Evolutionary conservation across 2,329 filamentous ascomycete genomes (phyloP).

Genomic region (Parafenestella ontariensis): DNA sequence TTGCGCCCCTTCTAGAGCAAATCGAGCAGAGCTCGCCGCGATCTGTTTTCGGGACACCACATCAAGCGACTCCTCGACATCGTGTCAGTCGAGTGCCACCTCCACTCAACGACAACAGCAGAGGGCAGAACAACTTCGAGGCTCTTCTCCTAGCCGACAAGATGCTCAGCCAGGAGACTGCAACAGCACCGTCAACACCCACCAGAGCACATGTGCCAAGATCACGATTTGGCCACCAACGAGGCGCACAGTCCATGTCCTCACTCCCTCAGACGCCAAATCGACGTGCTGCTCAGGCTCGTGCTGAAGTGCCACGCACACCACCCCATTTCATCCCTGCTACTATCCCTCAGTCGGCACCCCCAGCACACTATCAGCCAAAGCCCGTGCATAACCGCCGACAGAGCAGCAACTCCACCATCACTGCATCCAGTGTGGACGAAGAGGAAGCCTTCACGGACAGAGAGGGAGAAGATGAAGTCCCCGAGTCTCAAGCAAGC

Average conservation of each 20-base stretch:
- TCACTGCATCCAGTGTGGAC: slow-evolving; percentile 50
- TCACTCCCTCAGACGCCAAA: slow-evolving; percentile 81
- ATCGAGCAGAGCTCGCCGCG: slow-evolving; percentile 73
- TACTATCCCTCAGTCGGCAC: slow-evolving; percentile 51
- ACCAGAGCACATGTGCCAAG: slow-evolving; percentile 57
- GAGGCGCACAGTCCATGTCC: slow-evolving; percentile 82
- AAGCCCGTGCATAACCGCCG: slow-evolving; percentile 53
- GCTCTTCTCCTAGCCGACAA: slow-evolving; percentile 77
- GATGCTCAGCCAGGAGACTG: slow-evolving; percentile 78
- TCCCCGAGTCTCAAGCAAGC: slow-evolving; percentile 78
- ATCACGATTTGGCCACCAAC: slow-evolving; percentile 68
- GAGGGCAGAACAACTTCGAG: slow-evolving; percentile 72
- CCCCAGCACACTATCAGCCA: slow-evolving; percentile 44
- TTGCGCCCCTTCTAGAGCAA: slow-evolving; percentile 62
- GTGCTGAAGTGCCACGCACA: slow-evolving; percentile 61
- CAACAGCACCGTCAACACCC: slow-evolving; percentile 77
- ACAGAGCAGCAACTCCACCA: slow-evolving; percentile 72
- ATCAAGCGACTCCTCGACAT: slow-evolving; percentile 54
- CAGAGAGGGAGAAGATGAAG: slow-evolving; percentile 66
- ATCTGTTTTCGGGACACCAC: slow-evolving; percentile 60
- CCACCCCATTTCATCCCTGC: slow-evolving; percentile 43
- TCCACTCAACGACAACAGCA: slow-evolving; percentile 53
- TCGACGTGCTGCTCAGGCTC: slow-evolving; percentile 64
- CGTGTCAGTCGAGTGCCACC: slow-evolving; percentile 42
- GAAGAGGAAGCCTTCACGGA: slow-evolving; percentile 62